phyloP scores from a whole-genome alignment of 345 rosid species.

The Ricinus communis region DNA sequence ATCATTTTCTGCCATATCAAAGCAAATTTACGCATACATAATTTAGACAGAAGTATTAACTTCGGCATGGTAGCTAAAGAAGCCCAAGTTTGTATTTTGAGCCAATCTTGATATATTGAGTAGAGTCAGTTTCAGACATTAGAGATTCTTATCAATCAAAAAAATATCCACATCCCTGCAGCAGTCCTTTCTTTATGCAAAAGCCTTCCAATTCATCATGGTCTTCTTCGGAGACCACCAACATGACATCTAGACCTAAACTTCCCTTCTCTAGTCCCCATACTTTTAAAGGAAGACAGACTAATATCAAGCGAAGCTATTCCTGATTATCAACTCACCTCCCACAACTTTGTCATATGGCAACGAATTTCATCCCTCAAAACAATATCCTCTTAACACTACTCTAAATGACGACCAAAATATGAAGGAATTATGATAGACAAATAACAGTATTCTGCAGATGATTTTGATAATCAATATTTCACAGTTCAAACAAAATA shows the following conservation, averaged over 20 bases:
- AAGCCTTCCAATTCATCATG: too few relatives aligned
- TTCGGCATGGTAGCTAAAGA: too few relatives aligned
- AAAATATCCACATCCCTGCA: too few relatives aligned
- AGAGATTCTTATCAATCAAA: too few relatives aligned
- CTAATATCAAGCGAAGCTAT: not conserved
- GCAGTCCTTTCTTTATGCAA: too few relatives aligned
- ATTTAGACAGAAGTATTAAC: too few relatives aligned
- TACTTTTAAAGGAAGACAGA: not conserved
- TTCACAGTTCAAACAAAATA: not conserved
- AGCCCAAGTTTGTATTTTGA: too few relatives aligned
- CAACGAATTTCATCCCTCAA: not conserved
- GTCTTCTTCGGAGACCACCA: too few relatives aligned
- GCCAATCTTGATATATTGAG: too few relatives aligned
- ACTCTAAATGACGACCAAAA: not conserved
- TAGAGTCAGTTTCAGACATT: too few relatives aligned
- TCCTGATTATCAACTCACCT: not conserved
- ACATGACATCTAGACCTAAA: not conserved
- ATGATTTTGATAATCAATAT: not conserved
- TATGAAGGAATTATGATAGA: not conserved
- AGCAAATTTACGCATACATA: too few relatives aligned
- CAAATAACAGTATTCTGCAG: not conserved
- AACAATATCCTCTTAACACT: not conserved
- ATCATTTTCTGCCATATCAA: too few relatives aligned
- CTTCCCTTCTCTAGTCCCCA: not conserved
- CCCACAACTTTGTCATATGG: not conserved